Conservation (phyloP, 257 asterid genomes). For the Primulina huaijiensis region DNA sequence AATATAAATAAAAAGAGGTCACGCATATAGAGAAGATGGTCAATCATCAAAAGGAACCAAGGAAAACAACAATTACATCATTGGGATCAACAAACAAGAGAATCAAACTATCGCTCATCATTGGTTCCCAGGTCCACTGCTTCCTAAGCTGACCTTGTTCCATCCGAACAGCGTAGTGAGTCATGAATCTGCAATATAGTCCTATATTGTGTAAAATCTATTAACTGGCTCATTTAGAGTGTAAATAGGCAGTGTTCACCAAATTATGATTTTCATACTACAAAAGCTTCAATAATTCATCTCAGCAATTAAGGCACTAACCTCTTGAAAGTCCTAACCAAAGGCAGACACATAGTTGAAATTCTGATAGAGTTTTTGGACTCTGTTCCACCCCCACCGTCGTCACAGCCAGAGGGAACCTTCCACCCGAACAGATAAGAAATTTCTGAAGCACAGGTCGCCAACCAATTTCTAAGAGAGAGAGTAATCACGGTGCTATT, state of each 20-base stretch:
- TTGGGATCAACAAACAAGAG: constrained; percentile 90
- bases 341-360: constrained; percentile 74
- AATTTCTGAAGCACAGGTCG: constrained; percentile 63
- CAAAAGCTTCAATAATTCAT: constrained; percentile 25
- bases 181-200: constrained; percentile 62
- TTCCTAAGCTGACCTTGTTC: constrained; percentile 65
- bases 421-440: constrained; percentile 86
- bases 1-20: background rate
- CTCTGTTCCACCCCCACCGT: constrained; percentile 77
- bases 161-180: constrained; percentile 66
- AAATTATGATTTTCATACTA: constrained; percentile 10
- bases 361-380: constrained; percentile 67
- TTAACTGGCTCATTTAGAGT: background rate
- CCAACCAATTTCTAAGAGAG: constrained; percentile 67
- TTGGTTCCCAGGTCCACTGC: constrained; percentile 96
- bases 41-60: constrained; percentile 16
- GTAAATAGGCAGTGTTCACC: constrained; percentile 5
- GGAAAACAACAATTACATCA: constrained; percentile 57
- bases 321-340: constrained; percentile 88
- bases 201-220: constrained; percentile 19
- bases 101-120: constrained; percentile 81
- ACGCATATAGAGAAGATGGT: constrained; percentile 8
- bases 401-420: constrained; percentile 85
- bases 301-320: constrained; percentile 32
- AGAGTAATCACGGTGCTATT: constrained; percentile 45